Base-by-base conservation (phyloP, 2,329 filamentous ascomycete species). In the Fusarium burgessii region DNA sequence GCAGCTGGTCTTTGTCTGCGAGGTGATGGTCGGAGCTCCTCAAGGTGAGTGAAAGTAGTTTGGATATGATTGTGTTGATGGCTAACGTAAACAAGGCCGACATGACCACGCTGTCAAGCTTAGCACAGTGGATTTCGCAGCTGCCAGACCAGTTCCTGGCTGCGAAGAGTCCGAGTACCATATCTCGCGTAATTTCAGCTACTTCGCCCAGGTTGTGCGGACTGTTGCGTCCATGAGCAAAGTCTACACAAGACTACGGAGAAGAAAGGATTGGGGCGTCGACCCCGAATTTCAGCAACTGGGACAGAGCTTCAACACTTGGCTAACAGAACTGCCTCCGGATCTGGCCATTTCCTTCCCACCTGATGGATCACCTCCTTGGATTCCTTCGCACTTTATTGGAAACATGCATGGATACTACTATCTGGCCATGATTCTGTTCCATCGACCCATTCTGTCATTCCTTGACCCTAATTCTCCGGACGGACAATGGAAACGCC, bases 341-440 rank as follows among this genome's bases (percentile, higher is more conserved):
- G 94, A 97, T 78, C 84, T 98, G 66, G 88, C 92, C 68, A 85
- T 98, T 40, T 89, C 87, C 6, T 97, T 95, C 77, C 92, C 94
- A 5, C 80, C 88, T 1, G 93, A 97, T 77, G 93, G 92, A 51
- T 92, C 92, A 6, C 87, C 93, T 5, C 95, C 95, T 0, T 96
- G 92, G 91, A 85, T 98, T 20, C 89, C 93, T 5, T 95, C 93
- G 11, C 92, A 97, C 73, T 97, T 95, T 76, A 86, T 97, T 50
- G 95, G 93, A 38, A 97, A 97, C 77, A 85, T 97, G 80, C 93
- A 97, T 78, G 92, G 91, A 5, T 97, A 98, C 80, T 95, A 96
- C 79, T 91, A 97, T 74, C 85, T 98, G 20, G 91, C 90, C 17
- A 87, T 95, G 51, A 94, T 98, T 58, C 90, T 98, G 80, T 91